Base-by-base conservation (phyloP, 352 stramenopile genomes). In the Plasmopara viticola region DNA sequence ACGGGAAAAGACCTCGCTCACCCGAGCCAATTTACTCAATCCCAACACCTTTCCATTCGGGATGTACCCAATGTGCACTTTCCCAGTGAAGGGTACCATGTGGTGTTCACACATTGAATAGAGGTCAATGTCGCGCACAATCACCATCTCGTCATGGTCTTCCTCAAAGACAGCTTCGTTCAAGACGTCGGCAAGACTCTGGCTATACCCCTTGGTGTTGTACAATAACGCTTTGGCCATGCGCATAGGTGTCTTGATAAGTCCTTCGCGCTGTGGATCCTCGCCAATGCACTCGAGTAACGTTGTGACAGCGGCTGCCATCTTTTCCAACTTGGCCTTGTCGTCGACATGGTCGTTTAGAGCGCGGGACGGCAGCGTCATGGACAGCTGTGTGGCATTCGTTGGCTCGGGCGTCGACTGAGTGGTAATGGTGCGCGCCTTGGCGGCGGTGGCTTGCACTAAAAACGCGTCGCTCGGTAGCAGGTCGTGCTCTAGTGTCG, bases 81-180 rank as follows among this genome's bases (percentile, higher is more conserved):
- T 97, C 49, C 97, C 97, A n/a, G 85, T 95, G 71, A 99, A 99
- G 17, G 97, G 97, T 42, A 99, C 89, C 90, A 99, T 97, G 70
- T 99, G 97, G 80, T 99, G 97, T 72, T 99, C 97, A 64, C 97
- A 99, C 70, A 99, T 87, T 58, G 84, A 98, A 74, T 98, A 96
- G 43, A 99, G 88, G 58, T 98, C 94, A 74, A 99, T 99, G 73
- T 99, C 95, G 54, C 95, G 92, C 9, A 99, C 96, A 47, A 99
- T 95, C 15, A 99, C 95, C 92, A 99, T 99, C 68, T 99, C 96
- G 60, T 97, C 86, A 64, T 98, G 90, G 69, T 99, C 90, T 66
- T 98, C 95, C 33, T 97, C 89, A 64, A 99, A 99, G 12, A 99
- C 82, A 1, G 96, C 97, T 42, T 96, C 88, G 71, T 98, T 98